Evolutionary conservation across 1,139 yeast genomes (phyloP).

Genomic region (Hyphopichia buzzinii): DNA sequence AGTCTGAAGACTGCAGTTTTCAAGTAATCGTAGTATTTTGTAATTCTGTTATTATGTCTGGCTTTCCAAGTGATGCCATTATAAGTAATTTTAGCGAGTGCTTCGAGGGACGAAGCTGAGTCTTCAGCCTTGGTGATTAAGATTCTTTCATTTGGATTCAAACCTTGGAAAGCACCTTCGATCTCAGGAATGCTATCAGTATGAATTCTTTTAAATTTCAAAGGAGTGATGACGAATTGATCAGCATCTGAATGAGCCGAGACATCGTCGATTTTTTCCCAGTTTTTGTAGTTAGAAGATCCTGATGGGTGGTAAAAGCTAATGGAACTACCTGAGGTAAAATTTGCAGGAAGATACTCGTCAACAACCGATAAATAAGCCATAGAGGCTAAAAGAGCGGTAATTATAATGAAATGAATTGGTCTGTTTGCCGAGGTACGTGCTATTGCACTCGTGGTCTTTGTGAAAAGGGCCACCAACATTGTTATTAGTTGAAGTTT

Average conservation of each 20-base stretch:
- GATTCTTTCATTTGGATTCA: constrained; percentile 35
- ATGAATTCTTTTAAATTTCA: constrained; percentile 50
- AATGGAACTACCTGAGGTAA: constrained; percentile 15
- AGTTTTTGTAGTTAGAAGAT: constrained; percentile 32
- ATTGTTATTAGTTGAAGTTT: no score
- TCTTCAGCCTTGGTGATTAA: constrained; percentile 41
- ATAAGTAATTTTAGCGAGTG: constrained; percentile 28
- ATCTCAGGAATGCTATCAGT: constrained; percentile 31
- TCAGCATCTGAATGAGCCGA: constrained; percentile 38
- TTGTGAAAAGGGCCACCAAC: constrained; percentile 28
- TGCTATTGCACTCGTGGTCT: constrained; percentile 48
- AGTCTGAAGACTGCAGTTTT: constrained; percentile 46
- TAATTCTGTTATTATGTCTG: constrained; percentile 62
- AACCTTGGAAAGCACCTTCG: constrained; percentile 30
- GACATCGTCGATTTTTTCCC: constrained; percentile 42
- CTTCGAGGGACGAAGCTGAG: constrained; percentile 31
- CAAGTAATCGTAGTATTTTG: constrained; percentile 64
- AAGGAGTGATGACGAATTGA: constrained; percentile 52
- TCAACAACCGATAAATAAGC: constrained; percentile 83
- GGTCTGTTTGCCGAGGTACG: constrained; percentile 78
- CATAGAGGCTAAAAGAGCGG: constrained; percentile 73
- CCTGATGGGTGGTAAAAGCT: constrained; percentile 49
- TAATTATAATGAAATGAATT: constrained; percentile 77
- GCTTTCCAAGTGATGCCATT: constrained; percentile 60
- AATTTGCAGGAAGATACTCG: constrained; percentile 57